Base-by-base conservation (phyloP, 73 alveolate species). In the Paramecium bursaria region DNA sequence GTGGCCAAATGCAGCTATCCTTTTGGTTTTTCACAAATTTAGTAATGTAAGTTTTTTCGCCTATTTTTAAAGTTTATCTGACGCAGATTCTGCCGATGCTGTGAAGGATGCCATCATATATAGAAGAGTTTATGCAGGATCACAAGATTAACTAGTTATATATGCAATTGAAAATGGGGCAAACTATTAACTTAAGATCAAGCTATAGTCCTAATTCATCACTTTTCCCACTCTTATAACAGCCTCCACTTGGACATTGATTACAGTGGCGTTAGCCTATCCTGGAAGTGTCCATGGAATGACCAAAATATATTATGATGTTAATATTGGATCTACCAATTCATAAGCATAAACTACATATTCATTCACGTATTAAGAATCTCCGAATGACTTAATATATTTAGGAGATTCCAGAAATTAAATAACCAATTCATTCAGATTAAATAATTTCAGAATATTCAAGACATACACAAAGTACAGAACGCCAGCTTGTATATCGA, bases 1-100 rank as follows among this genome's bases (percentile, higher is more conserved):
- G 3, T 2, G 33, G n/a, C 1, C 27, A 30, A 7, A 27, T 17
- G 9, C n/a, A 57, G 19, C 33, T 50, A 9, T 19, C 33, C 29
- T 57, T 57, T 17, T 57, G 76, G 76, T 57, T 23, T 13, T 57
- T 48, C 51, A 23, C 76, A 23, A 57, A 57, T 57, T 23, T 57
- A 6, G 50, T 57, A 19, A 10, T 57, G 7, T 13, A 9, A n/a
- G 4, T 14, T 0, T 48, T 30, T 57, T 48, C 76, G n/a, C n/a
- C n/a, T n/a, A n/a, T n/a, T n/a, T n/a, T n/a, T n/a, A n/a, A n/a
- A n/a, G n/a, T n/a, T n/a, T n/a, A 6, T 57, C 33, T 57, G 76
- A 30, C 0, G 47, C 27, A 57, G 29, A 48, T 25, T 23, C 15
- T 29, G 50, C 10, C 3, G 49, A 27, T 57, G 15, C 19, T 30